These are phyloP conservation scores for Ilex asprella DNA, from an alignment of 257 asterid species.

Conservation along the genomic window DNA sequence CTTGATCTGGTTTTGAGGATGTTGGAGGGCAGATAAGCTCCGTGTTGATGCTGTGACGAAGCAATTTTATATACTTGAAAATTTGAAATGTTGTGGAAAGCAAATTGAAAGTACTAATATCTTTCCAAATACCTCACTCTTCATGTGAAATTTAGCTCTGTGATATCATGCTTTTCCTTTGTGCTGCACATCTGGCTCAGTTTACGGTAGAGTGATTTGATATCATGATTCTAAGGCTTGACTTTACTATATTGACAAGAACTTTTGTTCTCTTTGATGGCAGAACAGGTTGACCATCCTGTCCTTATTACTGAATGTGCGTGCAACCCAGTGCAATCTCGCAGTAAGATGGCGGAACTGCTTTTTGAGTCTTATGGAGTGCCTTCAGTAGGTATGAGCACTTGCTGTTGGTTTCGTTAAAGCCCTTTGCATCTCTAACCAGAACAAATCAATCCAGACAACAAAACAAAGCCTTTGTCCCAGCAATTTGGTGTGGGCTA, in stretches of 20 bases:
- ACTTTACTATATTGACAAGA: conserved; percentile 16
- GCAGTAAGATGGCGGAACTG: conserved; percentile 95
- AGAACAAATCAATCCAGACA: too few species aligned
- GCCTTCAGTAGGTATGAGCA: conserved; percentile 72
- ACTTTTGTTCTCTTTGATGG: conserved; percentile 23
- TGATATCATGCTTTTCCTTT: neutral
- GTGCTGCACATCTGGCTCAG: conserved; percentile 13
- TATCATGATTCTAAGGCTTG: neutral
- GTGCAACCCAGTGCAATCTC: conserved; percentile 94
- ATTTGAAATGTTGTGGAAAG: neutral
- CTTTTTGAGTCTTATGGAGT: conserved; percentile 97
- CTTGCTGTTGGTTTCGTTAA: neutral
- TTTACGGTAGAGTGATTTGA: neutral
- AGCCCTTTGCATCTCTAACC: neutral
- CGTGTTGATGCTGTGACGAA: too few species aligned
- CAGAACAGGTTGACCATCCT: conserved; percentile 89
- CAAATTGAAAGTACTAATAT: neutral
- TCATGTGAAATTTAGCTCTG: neutral
- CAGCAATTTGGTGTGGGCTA: too few species aligned
- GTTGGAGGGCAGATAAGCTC: too few species aligned
- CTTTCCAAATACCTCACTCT: neutral
- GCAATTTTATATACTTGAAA: too few species aligned
- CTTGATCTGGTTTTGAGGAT: too few species aligned
- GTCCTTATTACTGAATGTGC: conserved; percentile 91
- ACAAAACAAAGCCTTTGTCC: too few species aligned